These are phyloP conservation scores for Xylaria sp. DNA, from an alignment of 2,329 filamentous ascomycete genomes.

Conservation along the genomic window DNA sequence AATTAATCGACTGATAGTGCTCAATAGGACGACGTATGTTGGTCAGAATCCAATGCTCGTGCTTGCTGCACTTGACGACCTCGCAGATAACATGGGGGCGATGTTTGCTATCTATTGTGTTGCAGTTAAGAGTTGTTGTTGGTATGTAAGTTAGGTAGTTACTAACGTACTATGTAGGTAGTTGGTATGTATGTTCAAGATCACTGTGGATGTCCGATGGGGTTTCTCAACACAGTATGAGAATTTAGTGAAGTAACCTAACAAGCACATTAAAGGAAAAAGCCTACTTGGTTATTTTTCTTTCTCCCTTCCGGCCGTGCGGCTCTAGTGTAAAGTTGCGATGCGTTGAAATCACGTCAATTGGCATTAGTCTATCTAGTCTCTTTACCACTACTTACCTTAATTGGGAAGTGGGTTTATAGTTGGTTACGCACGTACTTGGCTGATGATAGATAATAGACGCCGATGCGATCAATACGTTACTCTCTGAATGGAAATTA, in stretches of 20 bases:
- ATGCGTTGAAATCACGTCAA: conserved; percentile 24
- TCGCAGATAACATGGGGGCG: conserved; percentile 2
- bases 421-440: not conserved
- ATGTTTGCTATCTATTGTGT: not conserved
- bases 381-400: not conserved
- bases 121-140: not conserved
- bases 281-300: not conserved
- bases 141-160: not conserved
- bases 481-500: not conserved
- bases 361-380: conserved; percentile 15
- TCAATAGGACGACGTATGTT: conserved; percentile 18
- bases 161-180: too few relatives aligned
- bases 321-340: conserved; percentile 17
- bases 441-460: not conserved
- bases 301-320: conserved; percentile 12
- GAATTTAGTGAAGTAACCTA: not conserved
- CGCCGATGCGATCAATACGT: not conserved
- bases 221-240: conserved; percentile 14
- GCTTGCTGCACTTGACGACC: conserved; percentile 1
- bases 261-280: not conserved
- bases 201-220: not conserved
- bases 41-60: not conserved
- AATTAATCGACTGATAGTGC: conserved; percentile 21
- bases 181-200: not conserved
- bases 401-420: not conserved